phyloP scores from a whole-genome alignment of 1,139 yeast genomes.

The Candida sojae region DNA sequence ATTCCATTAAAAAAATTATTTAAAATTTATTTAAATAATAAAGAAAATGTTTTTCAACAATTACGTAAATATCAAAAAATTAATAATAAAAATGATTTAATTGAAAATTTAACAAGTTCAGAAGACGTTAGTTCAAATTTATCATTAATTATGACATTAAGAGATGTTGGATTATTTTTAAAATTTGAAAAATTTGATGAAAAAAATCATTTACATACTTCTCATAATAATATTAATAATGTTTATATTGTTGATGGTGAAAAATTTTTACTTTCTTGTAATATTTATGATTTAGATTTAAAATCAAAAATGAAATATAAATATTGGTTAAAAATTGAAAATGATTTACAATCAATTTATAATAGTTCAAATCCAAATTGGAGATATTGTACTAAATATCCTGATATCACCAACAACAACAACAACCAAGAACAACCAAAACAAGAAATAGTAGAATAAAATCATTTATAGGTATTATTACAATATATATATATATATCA shows the following conservation, averaged over 20 bases:
- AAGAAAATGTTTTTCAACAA: slow-evolving; percentile 40
- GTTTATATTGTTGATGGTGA: slow-evolving; percentile 17
- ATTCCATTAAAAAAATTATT: slow-evolving; percentile 35
- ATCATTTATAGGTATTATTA: too few relatives aligned
- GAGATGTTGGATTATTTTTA: slow-evolving; percentile 56
- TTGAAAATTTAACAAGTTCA: slow-evolving; percentile 33
- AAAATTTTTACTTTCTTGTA: slow-evolving; percentile 36
- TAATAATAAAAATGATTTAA: slow-evolving; percentile 34
- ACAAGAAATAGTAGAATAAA: too few relatives aligned
- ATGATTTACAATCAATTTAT: slow-evolving; percentile 34
- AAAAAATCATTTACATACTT: slow-evolving; percentile 31
- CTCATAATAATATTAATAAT: slow-evolving; percentile 36
- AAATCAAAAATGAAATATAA: slow-evolving; percentile 42
- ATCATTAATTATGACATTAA: slow-evolving; percentile 52
- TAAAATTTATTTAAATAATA: slow-evolving; percentile 27
- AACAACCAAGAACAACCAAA: neutral
- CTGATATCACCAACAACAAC: neutral
- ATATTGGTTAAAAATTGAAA: slow-evolving; percentile 45
- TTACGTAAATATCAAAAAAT: slow-evolving; percentile 39
- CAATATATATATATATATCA: too few relatives aligned
- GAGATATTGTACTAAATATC: slow-evolving; percentile 31
- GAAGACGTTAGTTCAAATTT: slow-evolving; percentile 48
- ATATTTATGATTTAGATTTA: slow-evolving; percentile 47
- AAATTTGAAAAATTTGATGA: slow-evolving; percentile 39
- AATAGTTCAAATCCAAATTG: slow-evolving; percentile 38